Evolutionary conservation across 106 monocot genomes (phyloP), one percentile per base, ranked within the genome.

Genomic region (Xerophyta viscosa): DNA sequence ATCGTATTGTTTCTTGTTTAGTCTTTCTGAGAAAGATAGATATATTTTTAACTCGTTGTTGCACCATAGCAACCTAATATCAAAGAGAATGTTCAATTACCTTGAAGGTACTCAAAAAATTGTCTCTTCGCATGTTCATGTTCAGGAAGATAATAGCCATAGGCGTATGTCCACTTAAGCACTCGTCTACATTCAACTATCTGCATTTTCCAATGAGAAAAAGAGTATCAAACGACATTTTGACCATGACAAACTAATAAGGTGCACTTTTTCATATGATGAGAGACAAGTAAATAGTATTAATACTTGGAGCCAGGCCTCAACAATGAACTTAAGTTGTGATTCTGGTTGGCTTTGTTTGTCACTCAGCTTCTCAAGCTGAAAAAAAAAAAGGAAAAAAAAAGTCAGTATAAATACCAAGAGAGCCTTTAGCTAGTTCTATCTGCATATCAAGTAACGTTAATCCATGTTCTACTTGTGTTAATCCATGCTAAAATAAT

Each of bases 31-130:
- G n/a, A n/a, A n/a, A n/a, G n/a, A n/a, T n/a, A n/a, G n/a, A n/a
- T n/a, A n/a, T n/a, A n/a, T n/a, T n/a, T n/a, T n/a, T n/a, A n/a
- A n/a, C n/a, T n/a, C n/a, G n/a, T n/a, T n/a, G n/a, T n/a, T n/a
- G n/a, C 39, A 2, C 6, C 39, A 12, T 15, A 39, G 15, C 15
- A 39, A 12, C 20, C 33, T 6, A 6, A 33, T 33, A 10, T 18
- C 20, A 3, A 19, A 37, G 24, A 27, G 39, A 31, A 7, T 31
- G 62, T 17, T n/a, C n/a, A n/a, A n/a, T 27, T 57, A 98, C 98
- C 98, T 90, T 98, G 98, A 31, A 98, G 60, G 58, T 98, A 98
- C 71, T 98, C 98, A 52, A 98, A 98, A 50, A 98, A 90, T 43
- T 82, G 82, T 54, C 82, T 67, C 71, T 86, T 98, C 15, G 90